Conservation (phyloP, 371 early-diverging fungal genomes). For the Mortierella sp. region DNA sequence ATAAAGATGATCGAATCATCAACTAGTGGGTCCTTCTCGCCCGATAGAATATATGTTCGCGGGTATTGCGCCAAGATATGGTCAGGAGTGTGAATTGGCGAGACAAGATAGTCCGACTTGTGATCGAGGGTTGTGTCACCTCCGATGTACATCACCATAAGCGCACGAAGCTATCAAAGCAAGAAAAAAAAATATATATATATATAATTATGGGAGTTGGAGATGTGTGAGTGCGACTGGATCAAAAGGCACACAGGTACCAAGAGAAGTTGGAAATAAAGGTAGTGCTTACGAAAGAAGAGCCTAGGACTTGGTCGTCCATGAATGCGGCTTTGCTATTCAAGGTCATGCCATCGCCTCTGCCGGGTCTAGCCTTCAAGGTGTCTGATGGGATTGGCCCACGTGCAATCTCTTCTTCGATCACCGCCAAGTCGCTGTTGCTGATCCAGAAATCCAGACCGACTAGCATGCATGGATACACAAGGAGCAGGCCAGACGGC, state of each 20-base stretch:
- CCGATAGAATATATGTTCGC: conserved; percentile 89
- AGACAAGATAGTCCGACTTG: conserved; percentile 84
- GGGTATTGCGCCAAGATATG: conserved; percentile 92
- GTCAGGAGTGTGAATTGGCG: conserved; percentile 92
- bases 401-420: conserved; percentile 49
- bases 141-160: conserved; percentile 94
- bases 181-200: too few species aligned
- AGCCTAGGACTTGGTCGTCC: conserved; percentile 68
- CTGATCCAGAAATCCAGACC: conserved; percentile 68
- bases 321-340: conserved; percentile 70
- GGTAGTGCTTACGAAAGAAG: conserved; percentile 43
- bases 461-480: conserved; percentile 81
- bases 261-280: background rate
- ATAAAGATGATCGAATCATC: conserved; percentile 96
- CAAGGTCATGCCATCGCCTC: conserved; percentile 59
- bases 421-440: conserved; percentile 43
- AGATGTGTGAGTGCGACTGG: too few species aligned
- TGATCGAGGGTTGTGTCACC: conserved; percentile 85
- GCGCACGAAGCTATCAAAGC: conserved; percentile 79
- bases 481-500: conserved; percentile 84
- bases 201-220: too few species aligned
- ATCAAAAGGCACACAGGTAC: background rate
- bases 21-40: conserved; percentile 96
- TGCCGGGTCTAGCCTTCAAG: conserved; percentile 72
- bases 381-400: conserved; percentile 70